Evolutionary conservation across 352 stramenopile species (phyloP), one percentile per base, ranked within the genome.

Genomic region (Phytophthora quininea): DNA sequence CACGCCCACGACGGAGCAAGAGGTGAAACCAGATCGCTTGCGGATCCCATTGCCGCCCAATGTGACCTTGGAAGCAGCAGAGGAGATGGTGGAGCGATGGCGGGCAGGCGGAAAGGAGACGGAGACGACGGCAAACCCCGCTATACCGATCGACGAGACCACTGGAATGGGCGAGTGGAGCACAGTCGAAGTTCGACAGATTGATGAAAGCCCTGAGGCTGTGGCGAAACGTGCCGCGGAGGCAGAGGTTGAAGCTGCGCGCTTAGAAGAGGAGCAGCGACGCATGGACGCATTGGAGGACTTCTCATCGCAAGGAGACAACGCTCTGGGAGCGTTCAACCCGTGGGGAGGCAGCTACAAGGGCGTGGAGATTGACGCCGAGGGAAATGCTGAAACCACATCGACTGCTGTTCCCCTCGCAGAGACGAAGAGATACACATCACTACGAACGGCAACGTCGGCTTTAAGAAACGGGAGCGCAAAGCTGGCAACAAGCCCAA

Each of bases 311-410:
- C 82, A 92, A 65, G 83, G 81, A 33, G 86, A 95, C 58, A 84
- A 95, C 35, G 88, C 88, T 1, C 62, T 95, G 1, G 86, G 82
- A 3, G 88, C 88, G 24, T 95, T 88, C 63, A 95, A 94, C 42
- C 88, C 88, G 27, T 95, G 81, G 79, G 88, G 88, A 43, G 88
- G 88, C 15, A 92, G 64, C 58, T 95, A 95, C 73, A 95, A 95
- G 54, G 88, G 88, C 29, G 83, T 95, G 6, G 75, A 91, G 15
- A 49, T 95, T 7, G 81, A 92, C 52, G 48, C 11, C n/a, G 63
- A 54, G 43, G 55, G 8, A 14, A 52, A 60, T 42, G 49, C 50
- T 35, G 24, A 54, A 31, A 14, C 32, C 3, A 27, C 37, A 9
- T 50, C 59, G 9, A 24, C 49, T 29, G n/a, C 67, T 69, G 19